phyloP scores from a whole-genome alignment of 192 early-diverging fungal species.

The Spizellomyces punctatus region DNA sequence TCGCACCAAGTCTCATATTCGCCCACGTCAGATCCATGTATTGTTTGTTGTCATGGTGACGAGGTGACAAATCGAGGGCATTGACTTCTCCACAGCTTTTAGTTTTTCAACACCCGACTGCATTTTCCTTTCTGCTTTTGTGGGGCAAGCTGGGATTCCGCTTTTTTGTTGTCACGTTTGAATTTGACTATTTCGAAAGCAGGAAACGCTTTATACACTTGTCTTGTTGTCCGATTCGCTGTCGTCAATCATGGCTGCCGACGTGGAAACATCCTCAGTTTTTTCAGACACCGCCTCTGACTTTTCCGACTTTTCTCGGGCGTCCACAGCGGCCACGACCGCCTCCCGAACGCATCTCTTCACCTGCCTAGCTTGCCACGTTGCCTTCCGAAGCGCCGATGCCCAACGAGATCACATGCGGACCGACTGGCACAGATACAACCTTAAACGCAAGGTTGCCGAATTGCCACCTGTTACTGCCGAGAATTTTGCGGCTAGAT shows the following conservation, averaged over 20 bases:
- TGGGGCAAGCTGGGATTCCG: too few species aligned
- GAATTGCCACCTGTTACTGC: slow-evolving; percentile 81
- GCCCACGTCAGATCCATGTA: too few species aligned
- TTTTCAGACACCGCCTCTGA: slow-evolving; percentile 50
- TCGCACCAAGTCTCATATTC: too few species aligned
- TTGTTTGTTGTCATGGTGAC: too few species aligned
- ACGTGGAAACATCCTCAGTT: slow-evolving; percentile 15
- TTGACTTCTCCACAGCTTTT: too few species aligned
- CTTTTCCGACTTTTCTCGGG: slow-evolving; percentile 41
- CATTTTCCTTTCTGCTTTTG: too few species aligned
- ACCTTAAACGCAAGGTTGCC: slow-evolving; percentile 95
- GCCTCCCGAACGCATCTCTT: slow-evolving; percentile 29
- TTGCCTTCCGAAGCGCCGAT: slow-evolving; percentile 87
- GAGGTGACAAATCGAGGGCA: too few species aligned
- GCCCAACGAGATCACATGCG: slow-evolving; percentile 91
- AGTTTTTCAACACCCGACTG: too few species aligned
- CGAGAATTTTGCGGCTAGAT: slow-evolving; percentile 80
- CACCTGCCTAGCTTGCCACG: slow-evolving; percentile 76
- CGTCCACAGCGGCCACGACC: slow-evolving; percentile 20
- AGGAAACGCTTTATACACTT: too few species aligned
- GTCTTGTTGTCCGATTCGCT: background rate
- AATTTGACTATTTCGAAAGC: too few species aligned
- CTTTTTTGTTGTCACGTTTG: too few species aligned
- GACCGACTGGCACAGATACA: slow-evolving; percentile 99
- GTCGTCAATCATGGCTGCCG: background rate